Percentiles rank a stretch among this genome's conserved stretches.
Evolutionary conservation across 805 yeast species (phyloP).

Genomic region (Ogataea ganodermae): DNA sequence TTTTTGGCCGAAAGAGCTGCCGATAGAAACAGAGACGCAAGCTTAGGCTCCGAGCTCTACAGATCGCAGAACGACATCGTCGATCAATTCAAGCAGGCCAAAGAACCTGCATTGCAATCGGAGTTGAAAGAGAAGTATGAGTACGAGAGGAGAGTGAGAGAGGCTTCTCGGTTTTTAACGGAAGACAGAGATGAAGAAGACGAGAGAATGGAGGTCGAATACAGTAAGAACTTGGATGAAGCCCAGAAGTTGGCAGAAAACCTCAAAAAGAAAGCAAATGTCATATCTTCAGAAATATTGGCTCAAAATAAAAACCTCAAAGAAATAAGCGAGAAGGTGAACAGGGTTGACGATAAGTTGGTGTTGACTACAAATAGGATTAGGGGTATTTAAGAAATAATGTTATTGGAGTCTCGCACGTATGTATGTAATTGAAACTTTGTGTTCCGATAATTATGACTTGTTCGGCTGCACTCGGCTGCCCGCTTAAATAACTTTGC

Average conservation of each 20-base stretch:
- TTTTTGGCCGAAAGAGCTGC: conserved; percentile 51
- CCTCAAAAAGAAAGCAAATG: conserved; percentile 68
- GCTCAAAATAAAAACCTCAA: conserved; percentile 74
- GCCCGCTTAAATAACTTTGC: neutral
- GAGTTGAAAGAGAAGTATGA: conserved; percentile 46
- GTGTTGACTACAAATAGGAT: conserved; percentile 34
- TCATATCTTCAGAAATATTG: conserved; percentile 75
- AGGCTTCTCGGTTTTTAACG: conserved; percentile 72
- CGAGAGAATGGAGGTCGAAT: conserved; percentile 87
- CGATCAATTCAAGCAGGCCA: conserved; percentile 50
- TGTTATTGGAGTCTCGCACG: neutral
- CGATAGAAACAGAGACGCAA: conserved; percentile 33
- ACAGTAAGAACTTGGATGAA: conserved; percentile 79
- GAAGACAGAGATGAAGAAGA: conserved; percentile 87
- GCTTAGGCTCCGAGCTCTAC: conserved; percentile 29
- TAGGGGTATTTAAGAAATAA: conserved; percentile 31
- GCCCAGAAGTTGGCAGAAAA: conserved; percentile 68
- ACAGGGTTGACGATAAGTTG: conserved; percentile 78
- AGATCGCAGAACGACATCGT: conserved; percentile 30
- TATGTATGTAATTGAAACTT: too few species aligned
- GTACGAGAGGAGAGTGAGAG: conserved; percentile 53
- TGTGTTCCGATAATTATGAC: too few species aligned
- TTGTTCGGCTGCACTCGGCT: too few species aligned
- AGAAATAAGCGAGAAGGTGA: conserved; percentile 81
- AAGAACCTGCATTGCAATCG: conserved; percentile 22